These are phyloP conservation scores for Bruguiera gymnorhiza DNA, from an alignment of 345 rosid genomes.

Conservation along the genomic window DNA sequence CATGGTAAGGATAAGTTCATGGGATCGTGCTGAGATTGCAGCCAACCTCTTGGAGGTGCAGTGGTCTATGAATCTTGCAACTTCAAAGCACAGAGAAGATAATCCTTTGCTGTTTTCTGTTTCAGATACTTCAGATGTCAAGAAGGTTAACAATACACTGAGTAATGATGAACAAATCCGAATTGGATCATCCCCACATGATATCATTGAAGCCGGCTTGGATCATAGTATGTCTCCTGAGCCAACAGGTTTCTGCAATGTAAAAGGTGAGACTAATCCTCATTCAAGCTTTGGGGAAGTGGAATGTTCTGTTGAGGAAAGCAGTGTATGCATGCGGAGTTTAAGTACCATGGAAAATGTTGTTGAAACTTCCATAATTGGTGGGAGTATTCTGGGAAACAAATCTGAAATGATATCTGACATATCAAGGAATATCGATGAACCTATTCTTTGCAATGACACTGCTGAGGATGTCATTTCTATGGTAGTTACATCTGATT, in stretches of 20 bases:
- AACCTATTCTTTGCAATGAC: slow-evolving; percentile 15
- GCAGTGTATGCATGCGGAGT: slow-evolving; percentile 16
- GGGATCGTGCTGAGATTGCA: slow-evolving; percentile 85
- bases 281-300: slow-evolving; percentile 18
- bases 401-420: slow-evolving; percentile 24
- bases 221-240: slow-evolving; percentile 8
- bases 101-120: slow-evolving; percentile 20
- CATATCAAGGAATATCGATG: slow-evolving; percentile 18
- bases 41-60: slow-evolving; percentile 80
- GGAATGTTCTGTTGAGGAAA: slow-evolving; percentile 26
- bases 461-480: slow-evolving; percentile 9
- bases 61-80: slow-evolving; percentile 79
- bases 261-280: slow-evolving; percentile 17
- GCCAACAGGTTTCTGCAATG: slow-evolving; percentile 20
- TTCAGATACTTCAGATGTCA: slow-evolving; percentile 14
- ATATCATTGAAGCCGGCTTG: slow-evolving; percentile 16
- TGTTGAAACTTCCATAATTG: slow-evolving; percentile 24
- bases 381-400: slow-evolving; percentile 24
- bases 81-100: slow-evolving; percentile 37
- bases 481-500: slow-evolving; percentile 19
- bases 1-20: slow-evolving; percentile 41
- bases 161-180: slow-evolving; percentile 18
- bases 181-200: slow-evolving; percentile 12
- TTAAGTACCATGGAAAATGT: slow-evolving; percentile 22
- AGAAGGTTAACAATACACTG: slow-evolving; percentile 14